phyloP scores from a whole-genome alignment of 1,284 basidiomycete genomes.

The Puccinia hordei region DNA sequence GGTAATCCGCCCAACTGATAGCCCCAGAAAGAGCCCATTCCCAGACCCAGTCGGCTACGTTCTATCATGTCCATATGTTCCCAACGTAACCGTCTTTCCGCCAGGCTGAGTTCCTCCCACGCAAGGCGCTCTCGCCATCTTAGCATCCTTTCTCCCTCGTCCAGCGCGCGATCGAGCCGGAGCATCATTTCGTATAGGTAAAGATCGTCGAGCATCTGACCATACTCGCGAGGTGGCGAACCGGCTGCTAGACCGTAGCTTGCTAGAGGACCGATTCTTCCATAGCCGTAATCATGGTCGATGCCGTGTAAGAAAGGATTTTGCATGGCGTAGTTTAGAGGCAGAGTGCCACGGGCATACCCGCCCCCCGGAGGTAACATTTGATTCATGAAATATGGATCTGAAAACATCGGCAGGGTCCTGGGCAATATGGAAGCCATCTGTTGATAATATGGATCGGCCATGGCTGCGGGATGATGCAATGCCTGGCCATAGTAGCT shows the following conservation, averaged over 20 bases:
- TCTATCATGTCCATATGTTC: constrained; percentile 36
- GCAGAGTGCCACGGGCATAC: background rate
- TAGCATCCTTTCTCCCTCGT: constrained; percentile 36
- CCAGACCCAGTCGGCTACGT: constrained; percentile 38
- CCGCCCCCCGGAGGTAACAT: background rate
- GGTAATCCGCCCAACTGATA: constrained; percentile 33
- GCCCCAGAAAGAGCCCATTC: constrained; percentile 45
- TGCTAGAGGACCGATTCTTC: constrained; percentile 10
- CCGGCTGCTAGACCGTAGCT: constrained; percentile 28
- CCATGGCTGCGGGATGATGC: background rate
- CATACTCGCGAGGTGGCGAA: constrained; percentile 10
- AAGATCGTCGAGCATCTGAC: constrained; percentile 45
- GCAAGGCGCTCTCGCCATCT: constrained; percentile 47
- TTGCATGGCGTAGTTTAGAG: constrained; percentile 9
- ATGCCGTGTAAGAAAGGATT: constrained; percentile 49
- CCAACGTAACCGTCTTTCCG: constrained; percentile 33
- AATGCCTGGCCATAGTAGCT: background rate
- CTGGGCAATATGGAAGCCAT: constrained; percentile 26
- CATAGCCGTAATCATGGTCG: constrained; percentile 48
- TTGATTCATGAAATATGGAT: constrained; percentile 15
- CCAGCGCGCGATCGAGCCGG: constrained; percentile 25
- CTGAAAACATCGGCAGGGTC: constrained; percentile 21
- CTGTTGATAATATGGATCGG: constrained; percentile 40
- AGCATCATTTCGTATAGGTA: constrained; percentile 49
- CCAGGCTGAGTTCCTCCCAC: constrained; percentile 45